Evolutionary conservation across 306 rosid species (phyloP), one percentile per base, ranked within the genome.

Genomic region (Pueraria montana): DNA sequence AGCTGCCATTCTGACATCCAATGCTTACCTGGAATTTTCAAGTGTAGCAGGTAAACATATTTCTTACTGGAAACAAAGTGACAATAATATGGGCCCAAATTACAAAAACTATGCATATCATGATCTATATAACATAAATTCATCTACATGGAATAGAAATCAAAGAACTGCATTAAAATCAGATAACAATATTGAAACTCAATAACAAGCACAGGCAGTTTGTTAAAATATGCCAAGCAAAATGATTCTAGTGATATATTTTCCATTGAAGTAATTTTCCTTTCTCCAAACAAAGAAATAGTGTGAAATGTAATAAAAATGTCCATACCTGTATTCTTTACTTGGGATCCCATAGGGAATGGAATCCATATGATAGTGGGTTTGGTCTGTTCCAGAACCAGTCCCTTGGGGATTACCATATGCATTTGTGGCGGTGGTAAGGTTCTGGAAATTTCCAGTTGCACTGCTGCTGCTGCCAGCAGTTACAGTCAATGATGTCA

Each of bases 281-380:
- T 74, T 52, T 52, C 59, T 67, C 38, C 24, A 38, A 80, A 64
- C 48, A 69, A 69, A 17, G 45, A 83, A 76, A 62, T 9, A 42
- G 38, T 16, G 70, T 18, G 10, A 68, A 20, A 70, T 16, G 42
- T 49, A 36, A 20, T 12, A 67, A 81, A 18, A 63, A 71, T 23
- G 11, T 85, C 30, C 12, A 42, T 85, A 92, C 97, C 97, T 89
- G 88, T 89, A 91, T 43, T 90, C 91, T 92, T 88, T 91, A 84
- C 86, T 89, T 36, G 93, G 94, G 77, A 91, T 89, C 74, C 89
- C 94, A 84, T 82, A 90, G 76, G 97, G 93, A 85, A 92, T 89
- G 87, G 94, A 82, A 82, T 89, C 94, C 45, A 89, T 75, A 20
- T 89, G 88, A 81, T 88, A 88, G 59, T 84, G 87, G 69, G 89